Base-by-base conservation (phyloP, 441 rosid genomes). In the Theobroma grandiflorum region DNA sequence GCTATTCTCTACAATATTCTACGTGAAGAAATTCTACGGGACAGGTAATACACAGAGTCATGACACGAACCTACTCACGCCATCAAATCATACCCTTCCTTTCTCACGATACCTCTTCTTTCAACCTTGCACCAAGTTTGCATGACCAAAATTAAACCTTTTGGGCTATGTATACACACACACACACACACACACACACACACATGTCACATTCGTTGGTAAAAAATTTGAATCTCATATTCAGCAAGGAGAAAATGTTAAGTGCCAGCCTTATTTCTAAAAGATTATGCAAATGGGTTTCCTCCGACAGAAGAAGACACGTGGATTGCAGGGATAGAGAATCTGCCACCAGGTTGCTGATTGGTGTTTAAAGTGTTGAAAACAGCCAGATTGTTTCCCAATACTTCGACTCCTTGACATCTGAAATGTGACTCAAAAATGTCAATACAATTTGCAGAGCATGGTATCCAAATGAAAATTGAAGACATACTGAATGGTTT, bases 241-340 rank as follows among this genome's bases (percentile, higher is more conserved):
- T 45, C 49, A 45, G 14, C 31, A 59, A 10, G 14, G 4, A 59
- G 1, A 26, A 1, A 0, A 61, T 61, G 26, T 6, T 50, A 12
- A 15, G n/a, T 14, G 6, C 5, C 55, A 3, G 18, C n/a, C 18
- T 50, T 52, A 4, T 14, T 26, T 53, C 20, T 53, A 2, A 16
- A 40, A 68, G 11, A 3, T 68, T 40, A 68, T 42, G 73, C 73
- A 43, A 68, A 68, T 20, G 73, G 55, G 26, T 68, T 68, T 43
- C 73, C 73, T 68, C 72, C 72, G 8, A 8, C n/a, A 8, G 55
- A 42, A 18, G 73, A 68, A 20, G 73, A 8, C 5, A 37, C 43
- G 14, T 40, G 37, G 50, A 40, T 8, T 18, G 72, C 2, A 42
- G 33, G 49, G 31, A 35, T 68, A n/a, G 35, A 43, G 16, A 68